phyloP scores from a whole-genome alignment of 192 early-diverging fungal species.

The Diversispora epigaea region DNA sequence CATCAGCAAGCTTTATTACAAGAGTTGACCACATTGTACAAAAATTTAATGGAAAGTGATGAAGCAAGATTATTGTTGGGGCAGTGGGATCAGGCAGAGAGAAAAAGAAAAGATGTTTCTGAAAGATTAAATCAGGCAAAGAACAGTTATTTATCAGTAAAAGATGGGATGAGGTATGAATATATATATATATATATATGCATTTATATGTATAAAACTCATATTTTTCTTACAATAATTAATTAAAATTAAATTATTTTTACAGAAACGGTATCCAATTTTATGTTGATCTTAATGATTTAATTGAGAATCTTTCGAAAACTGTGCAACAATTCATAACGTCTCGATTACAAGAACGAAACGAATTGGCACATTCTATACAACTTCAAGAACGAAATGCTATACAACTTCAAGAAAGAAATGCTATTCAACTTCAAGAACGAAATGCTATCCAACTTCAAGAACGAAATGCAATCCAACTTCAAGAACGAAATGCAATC shows the following conservation, averaged over 20 bases:
- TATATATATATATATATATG: background rate
- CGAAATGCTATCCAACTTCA: no score
- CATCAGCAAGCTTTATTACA: constrained; percentile 73
- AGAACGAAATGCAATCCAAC: no score
- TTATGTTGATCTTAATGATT: constrained; percentile 61
- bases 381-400: constrained; percentile 49
- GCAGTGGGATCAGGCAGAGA: constrained; percentile 67
- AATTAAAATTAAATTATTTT: background rate
- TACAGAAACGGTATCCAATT: constrained; percentile 65
- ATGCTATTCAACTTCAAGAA: background rate
- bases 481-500: no score
- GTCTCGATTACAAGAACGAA: constrained; percentile 61
- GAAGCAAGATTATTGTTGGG: constrained; percentile 66
- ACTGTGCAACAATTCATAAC: constrained; percentile 58
- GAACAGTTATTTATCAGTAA: constrained; percentile 63
- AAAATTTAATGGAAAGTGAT: constrained; percentile 69
- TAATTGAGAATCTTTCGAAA: constrained; percentile 56
- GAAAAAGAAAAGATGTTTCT: constrained; percentile 60
- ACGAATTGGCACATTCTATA: constrained; percentile 51
- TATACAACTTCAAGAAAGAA: no score
- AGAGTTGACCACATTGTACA: constrained; percentile 74
- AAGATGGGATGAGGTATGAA: constrained; percentile 47
- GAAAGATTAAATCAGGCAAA: constrained; percentile 68
- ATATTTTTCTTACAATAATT: background rate
- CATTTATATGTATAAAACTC: background rate